Evolutionary conservation across 768 basidiomycete species (phyloP), one percentile per base, ranked within the genome.

Genomic region (Dendrothele bispora): DNA sequence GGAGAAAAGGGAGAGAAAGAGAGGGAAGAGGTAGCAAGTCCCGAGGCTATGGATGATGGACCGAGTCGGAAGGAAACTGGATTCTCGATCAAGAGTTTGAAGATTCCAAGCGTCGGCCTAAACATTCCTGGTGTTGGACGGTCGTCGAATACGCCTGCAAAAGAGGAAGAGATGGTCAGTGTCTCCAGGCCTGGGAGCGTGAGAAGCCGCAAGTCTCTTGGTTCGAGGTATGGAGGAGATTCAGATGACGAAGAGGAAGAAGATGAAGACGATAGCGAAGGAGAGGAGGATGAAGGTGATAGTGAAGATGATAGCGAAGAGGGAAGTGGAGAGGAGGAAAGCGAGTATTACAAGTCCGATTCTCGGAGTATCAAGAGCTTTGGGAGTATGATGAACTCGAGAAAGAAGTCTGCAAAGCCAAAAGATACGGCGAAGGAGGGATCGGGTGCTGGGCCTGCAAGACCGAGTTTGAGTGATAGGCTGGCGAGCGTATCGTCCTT

Each of bases 401-500:
- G 72, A 29, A 67, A 72, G 52, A 68, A 37, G 32, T 20, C 25
- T 52, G 54, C 54, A 28, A 54, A 50, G 53, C 51, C 50, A 49
- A 55, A 63, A 49, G 55, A 61, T 49, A 56, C 44, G 43, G 51
- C 44, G 57, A 44, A 43, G 57, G 48, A 49, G n/a, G 47, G 42
- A n/a, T 50, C 35, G n/a, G n/a, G n/a, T n/a, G n/a, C 48, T 37
- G 27, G 50, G 39, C 29, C 59, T 49, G 26, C 69, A 34, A 68
- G 91, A 46, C 86, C 83, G 65, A 94, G 83, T 55, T 65, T 98
- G 35, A 80, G 87, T 15, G 93, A 94, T 67, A 75, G 94, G 29
- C 65, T 98, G 57, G 88, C 92, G 6, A 81, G 79, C 49, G 80
- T 95, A 64, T 85, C 89, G n/a, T n/a, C n/a, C n/a, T n/a, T n/a